Evolutionary conservation across 176 grass and related monocot species (phyloP).

Genomic region (Zea mays): Zm-B73-REFERENCE-NAM-5.0 NC_050102.1:82962001-82962500

Average conservation of each 20-base stretch:
- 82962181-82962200: not conserved
- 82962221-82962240: not conserved
- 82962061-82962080: not conserved
- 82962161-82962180: not conserved
- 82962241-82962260: not conserved
- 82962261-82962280: not conserved
- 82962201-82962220: not conserved
- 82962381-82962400: not conserved
- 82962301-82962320: not conserved
- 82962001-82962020: not conserved
- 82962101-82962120: not conserved
- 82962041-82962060: not conserved
- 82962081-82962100: not conserved
- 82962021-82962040: not conserved
- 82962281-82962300: not conserved
- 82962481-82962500: not conserved
- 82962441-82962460: not conserved
- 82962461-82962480: not conserved
- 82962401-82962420: constrained; percentile 5
- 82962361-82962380: not conserved
- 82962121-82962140: not conserved
- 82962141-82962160: not conserved
- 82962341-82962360: not conserved
- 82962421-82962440: not conserved
- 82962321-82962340: not conserved